A percentile compares a stretch with the other conserved stretches of the same genome.
Evolutionary conservation across 148 eudicot genomes (phyloP).

Genomic region (Silene uniflora): DNA sequence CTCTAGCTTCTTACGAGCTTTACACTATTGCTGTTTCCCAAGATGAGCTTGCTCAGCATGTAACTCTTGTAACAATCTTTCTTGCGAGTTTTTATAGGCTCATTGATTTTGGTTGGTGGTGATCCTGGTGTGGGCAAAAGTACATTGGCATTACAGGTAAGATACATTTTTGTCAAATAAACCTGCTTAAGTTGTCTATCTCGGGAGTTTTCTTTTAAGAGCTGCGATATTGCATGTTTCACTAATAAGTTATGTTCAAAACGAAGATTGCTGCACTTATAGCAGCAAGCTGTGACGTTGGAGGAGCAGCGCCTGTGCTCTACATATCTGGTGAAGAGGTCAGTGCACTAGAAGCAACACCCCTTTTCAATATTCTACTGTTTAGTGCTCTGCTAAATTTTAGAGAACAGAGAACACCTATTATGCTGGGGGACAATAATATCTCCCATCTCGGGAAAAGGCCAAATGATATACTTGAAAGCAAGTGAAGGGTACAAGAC

Average conservation of each 20-base stretch:
- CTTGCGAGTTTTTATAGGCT: constrained; percentile 43
- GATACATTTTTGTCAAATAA: neutral
- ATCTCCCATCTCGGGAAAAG: neutral
- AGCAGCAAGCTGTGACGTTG: constrained; percentile 54
- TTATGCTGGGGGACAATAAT: neutral
- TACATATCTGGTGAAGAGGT: constrained; percentile 99
- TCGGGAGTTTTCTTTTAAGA: neutral
- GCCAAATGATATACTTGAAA: neutral
- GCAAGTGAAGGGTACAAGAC: neutral
- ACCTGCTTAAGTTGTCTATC: neutral
- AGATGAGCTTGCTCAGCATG: neutral
- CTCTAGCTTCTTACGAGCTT: neutral
- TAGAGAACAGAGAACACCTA: neutral
- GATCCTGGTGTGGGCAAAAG: constrained; percentile 99
- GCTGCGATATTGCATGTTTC: neutral
- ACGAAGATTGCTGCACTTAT: constrained; percentile 82
- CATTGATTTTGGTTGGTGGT: constrained; percentile 86
- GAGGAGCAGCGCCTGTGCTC: constrained; percentile 60
- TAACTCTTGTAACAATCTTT: constrained; percentile 9
- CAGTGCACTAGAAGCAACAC: constrained; percentile 19
- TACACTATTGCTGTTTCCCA: neutral
- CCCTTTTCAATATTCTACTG: neutral
- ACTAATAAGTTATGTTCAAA: constrained; percentile 30
- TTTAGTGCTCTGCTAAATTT: neutral
- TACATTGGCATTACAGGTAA: constrained; percentile 83